Percentiles rank a stretch among this genome's conserved stretches.
These are phyloP conservation scores for Solanum tacnaense DNA, from an alignment of 257 asterid species.

Conservation along the genomic window DNA sequence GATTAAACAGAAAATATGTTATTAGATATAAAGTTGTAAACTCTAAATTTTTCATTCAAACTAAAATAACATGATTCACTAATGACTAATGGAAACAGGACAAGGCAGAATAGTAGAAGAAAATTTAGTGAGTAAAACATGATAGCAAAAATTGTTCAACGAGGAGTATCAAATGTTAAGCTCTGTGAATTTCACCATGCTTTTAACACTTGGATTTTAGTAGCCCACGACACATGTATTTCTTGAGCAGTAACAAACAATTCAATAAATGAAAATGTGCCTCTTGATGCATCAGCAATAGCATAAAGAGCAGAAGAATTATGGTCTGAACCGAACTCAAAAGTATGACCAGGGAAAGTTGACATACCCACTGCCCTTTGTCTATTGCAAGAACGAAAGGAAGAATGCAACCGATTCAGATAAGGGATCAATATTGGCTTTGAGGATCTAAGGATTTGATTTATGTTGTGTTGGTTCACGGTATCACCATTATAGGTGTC, in stretches of 20 bases:
- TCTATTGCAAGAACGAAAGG: conserved; percentile 1
- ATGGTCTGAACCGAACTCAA: conserved; percentile 3
- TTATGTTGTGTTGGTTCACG: neutral
- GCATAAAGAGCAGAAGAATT: conserved; percentile 25
- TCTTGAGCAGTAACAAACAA: conserved; percentile 20
- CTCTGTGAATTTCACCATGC: conserved; percentile 12
- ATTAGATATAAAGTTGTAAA: neutral
- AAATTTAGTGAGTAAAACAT: neutral
- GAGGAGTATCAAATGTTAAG: neutral
- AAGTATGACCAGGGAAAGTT: conserved; percentile 11
- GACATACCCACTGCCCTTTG: neutral
- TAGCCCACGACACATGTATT: neutral
- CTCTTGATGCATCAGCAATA: neutral
- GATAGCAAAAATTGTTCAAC: neutral
- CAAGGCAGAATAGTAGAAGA: neutral
- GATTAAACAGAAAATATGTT: neutral
- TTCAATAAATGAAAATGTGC: conserved; percentile 30
- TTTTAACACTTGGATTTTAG: conserved; percentile 11
- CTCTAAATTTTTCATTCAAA: neutral
- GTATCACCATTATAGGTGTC: neutral
- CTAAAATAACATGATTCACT: neutral
- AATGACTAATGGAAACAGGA: neutral
- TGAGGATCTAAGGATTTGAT: neutral
- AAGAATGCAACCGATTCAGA: conserved; percentile 6
- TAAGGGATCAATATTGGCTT: neutral